A percentile compares a stretch with the other conserved stretches of the same genome.
These are phyloP conservation scores for Camelina laxa DNA, from an alignment of 345 rosid species.

Conservation along the genomic window DNA sequence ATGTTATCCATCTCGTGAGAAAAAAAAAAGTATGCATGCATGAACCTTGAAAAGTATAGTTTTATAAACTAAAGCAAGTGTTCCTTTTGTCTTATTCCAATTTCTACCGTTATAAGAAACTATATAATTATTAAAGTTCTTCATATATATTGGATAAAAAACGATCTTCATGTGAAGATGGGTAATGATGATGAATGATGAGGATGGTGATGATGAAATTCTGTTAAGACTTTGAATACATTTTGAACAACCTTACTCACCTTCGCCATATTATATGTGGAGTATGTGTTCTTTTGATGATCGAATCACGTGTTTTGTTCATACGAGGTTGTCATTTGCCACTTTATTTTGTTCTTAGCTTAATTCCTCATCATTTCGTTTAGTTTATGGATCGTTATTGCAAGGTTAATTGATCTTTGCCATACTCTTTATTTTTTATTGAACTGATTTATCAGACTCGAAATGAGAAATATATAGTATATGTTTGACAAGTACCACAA, in stretches of 20 bases:
- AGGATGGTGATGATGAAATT: constrained; percentile 43
- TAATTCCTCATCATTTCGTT: constrained; percentile 3
- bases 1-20: constrained; percentile 42
- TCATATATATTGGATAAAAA: constrained; percentile 16
- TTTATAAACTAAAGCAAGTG: constrained; percentile 24
- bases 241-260: constrained; percentile 33
- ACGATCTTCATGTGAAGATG: constrained; percentile 39
- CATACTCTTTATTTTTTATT: not conserved
- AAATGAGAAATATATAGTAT: not conserved
- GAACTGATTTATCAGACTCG: not conserved
- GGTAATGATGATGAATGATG: constrained; percentile 40
- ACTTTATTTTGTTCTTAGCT: constrained; percentile 10
- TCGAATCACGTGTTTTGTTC: constrained; percentile 36
- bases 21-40: constrained; percentile 37
- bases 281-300: constrained; percentile 29
- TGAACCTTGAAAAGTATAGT: constrained; percentile 39
- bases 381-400: not conserved
- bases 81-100: constrained; percentile 28
- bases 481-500: constrained; percentile 10
- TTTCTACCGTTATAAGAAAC: constrained; percentile 38
- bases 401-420: not conserved
- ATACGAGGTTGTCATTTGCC: constrained; percentile 40
- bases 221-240: constrained; percentile 34
- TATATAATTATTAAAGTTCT: constrained; percentile 23
- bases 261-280: constrained; percentile 18